Evolutionary conservation across 805 yeast species (phyloP).

Genomic region (Cyberlindnera subsufficiens): DNA sequence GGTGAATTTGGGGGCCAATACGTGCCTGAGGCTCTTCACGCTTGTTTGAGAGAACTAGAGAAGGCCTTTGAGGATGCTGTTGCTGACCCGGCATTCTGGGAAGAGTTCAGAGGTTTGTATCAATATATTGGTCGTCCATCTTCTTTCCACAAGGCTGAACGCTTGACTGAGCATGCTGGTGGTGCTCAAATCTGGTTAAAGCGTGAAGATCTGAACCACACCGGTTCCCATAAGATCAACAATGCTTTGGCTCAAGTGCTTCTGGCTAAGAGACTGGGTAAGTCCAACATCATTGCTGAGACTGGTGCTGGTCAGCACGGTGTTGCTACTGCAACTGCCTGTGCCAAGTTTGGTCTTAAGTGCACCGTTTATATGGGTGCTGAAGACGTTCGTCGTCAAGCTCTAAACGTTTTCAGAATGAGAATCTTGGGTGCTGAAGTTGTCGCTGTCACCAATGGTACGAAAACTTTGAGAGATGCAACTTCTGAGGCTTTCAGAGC

Average conservation of each 20-base stretch:
- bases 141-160: constrained; percentile 81
- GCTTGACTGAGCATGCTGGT: constrained; percentile 84
- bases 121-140: constrained; percentile 97
- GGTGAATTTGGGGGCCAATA: constrained; percentile 99
- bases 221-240: constrained; percentile 85
- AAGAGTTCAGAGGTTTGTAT: constrained; percentile 77
- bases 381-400: constrained; percentile 98
- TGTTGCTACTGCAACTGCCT: constrained; percentile 89
- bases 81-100: constrained; percentile 91
- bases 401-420: constrained; percentile 96
- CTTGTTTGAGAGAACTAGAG: constrained; percentile 88
- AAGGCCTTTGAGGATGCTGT: constrained; percentile 80
- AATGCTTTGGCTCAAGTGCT: constrained; percentile 80
- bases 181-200: constrained; percentile 97
- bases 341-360: constrained; percentile 87
- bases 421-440: constrained; percentile 94
- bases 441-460: constrained; percentile 89
- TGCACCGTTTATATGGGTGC: constrained; percentile 99
- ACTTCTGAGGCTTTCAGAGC: constrained; percentile 93
- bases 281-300: constrained; percentile 74
- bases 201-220: constrained; percentile 91
- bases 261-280: constrained; percentile 74
- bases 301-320: constrained; percentile 95
- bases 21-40: constrained; percentile 93
- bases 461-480: constrained; percentile 94